Percentiles rank a stretch among this genome's conserved stretches.
Evolutionary conservation across 2,329 filamentous ascomycete genomes (phyloP).

Genomic region (Ophiosphaerella herpotricha): DNA sequence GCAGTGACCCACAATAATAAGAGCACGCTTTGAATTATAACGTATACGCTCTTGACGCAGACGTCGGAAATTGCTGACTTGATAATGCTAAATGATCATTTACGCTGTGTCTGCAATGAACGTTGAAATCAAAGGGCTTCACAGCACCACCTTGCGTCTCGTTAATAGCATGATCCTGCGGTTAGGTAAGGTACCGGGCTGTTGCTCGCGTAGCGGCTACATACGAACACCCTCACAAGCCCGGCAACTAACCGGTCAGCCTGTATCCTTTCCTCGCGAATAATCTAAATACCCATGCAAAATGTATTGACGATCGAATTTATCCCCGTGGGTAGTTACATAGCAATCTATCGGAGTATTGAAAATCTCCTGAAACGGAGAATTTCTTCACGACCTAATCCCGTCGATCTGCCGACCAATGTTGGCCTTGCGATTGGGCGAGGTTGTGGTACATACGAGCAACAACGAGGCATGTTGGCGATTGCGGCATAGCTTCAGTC

Average conservation of each 20-base stretch:
- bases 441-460: not conserved
- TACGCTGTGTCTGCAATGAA: no score
- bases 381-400: constrained; percentile 1
- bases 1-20: no score
- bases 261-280: constrained; percentile 1
- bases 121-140: no score
- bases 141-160: no score
- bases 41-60: no score
- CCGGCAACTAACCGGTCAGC: constrained; percentile 1
- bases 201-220: no score
- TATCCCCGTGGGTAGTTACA: not conserved
- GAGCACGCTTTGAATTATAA: no score
- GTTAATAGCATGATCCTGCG: no score
- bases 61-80: no score
- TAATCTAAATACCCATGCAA: constrained; percentile 2
- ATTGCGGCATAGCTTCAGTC: not conserved
- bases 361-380: constrained; percentile 13
- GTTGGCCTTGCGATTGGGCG: not conserved
- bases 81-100: no score
- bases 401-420: constrained; percentile 10
- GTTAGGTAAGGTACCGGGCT: no score
- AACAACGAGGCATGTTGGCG: not conserved
- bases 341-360: constrained; percentile 20
- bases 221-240: no score
- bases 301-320: constrained; percentile 7